Evolutionary conservation across 2,329 filamentous ascomycete genomes (phyloP), one percentile per base, ranked within the genome.

Genomic region (Fusarium buharicum): DNA sequence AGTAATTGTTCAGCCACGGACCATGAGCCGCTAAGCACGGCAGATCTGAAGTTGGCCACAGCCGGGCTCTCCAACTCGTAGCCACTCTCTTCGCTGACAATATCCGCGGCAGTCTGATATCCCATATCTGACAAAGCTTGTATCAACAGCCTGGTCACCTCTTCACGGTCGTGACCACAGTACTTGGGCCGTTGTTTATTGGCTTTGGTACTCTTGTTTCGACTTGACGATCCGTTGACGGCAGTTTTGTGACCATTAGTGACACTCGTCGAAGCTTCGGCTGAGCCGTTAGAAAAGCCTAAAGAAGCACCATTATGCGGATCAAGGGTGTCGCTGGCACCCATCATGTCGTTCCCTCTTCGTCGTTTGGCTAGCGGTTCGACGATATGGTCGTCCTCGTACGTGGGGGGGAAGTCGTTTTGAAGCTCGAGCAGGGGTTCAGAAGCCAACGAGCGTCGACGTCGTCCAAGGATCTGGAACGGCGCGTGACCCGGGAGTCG

Each of bases 91-190:
- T 84, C 83, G 70, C 86, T 90, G 54, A 99, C 81, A 59, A 84
- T 87, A 39, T 86, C 82, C 20, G 95, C 94, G 12, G 94, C 91
- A 12, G 82, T 81, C 56, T 87, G 82, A 73, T 98, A 97, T 3
- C 95, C 95, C 79, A 99, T 83, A 74, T 97, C 94, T 20, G 88
- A 86, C 64, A 99, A 79, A 31, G 93, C 91, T 76, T 99, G 95
- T 70, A 99, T 95, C 69, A 99, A 78, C 63, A 98, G 90, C 50
- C 95, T 84, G 6, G 94, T 96, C 39, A 98, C 90, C 78, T 99
- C 94, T 80, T 97, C 93, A 73, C 92, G 87, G 73, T 95, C 87
- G 73, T 98, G 94, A 16, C 93, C 93, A 72, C 88, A 90, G 75
- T 96, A 98, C 24, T 74, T 76, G 13, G 57, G 51, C 3, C 70